These are phyloP conservation scores for Spathaspora girioi DNA, from an alignment of 805 yeast species.

Conservation along the genomic window DNA sequence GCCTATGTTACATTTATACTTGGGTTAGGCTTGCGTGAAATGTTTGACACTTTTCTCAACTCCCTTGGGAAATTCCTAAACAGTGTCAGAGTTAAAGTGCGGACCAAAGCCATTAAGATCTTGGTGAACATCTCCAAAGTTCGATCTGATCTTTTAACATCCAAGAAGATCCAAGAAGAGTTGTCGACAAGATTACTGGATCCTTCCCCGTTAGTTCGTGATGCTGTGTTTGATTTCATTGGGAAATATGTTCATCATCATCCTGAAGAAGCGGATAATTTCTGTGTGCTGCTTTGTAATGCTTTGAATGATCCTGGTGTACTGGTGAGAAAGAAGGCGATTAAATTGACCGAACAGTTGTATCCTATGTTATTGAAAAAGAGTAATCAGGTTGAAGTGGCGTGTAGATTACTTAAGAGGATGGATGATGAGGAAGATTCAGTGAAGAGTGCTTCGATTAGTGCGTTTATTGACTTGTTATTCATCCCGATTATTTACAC, in stretches of 20 bases:
- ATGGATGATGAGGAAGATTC: slow-evolving; percentile 70
- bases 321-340: slow-evolving; percentile 60
- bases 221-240: slow-evolving; percentile 69
- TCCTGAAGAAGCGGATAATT: slow-evolving; percentile 45
- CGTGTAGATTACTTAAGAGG: slow-evolving; percentile 50
- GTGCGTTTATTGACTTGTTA: slow-evolving; percentile 25
- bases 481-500: slow-evolving; percentile 8
- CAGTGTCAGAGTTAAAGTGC: slow-evolving; percentile 27
- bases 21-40: background rate
- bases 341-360: slow-evolving; percentile 48
- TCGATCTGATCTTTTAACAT: slow-evolving; percentile 49
- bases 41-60: background rate
- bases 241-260: slow-evolving; percentile 42
- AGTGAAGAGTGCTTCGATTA: slow-evolving; percentile 36
- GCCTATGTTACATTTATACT: background rate
- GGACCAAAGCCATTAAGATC: slow-evolving; percentile 60
- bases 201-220: slow-evolving; percentile 67
- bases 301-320: slow-evolving; percentile 57
- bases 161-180: slow-evolving; percentile 49
- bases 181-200: slow-evolving; percentile 53
- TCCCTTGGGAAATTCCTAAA: slow-evolving; percentile 14
- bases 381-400: slow-evolving; percentile 38
- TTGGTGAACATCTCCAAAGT: slow-evolving; percentile 51
- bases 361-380: slow-evolving; percentile 29
- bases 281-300: slow-evolving; percentile 47